Base-by-base conservation (phyloP, 176 grass and related monocot species). In the Triticum dicoccoides region DNA sequence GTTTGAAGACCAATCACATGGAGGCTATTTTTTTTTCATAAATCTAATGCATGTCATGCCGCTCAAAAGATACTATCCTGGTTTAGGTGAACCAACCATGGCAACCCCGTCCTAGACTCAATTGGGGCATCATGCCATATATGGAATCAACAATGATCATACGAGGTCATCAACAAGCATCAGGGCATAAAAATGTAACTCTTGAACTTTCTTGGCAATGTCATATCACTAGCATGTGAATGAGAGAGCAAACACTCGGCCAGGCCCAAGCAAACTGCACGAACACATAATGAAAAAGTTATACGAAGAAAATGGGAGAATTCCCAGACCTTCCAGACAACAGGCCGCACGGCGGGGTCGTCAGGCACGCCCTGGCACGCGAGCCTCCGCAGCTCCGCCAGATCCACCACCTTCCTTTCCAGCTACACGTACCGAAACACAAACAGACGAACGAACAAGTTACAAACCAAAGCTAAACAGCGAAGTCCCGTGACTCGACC, bases 311-410 rank as follows among this genome's bases (percentile, higher is more conserved):
- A 37, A 67, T 9, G 65, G 76, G 39, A 84, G 51, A 34, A 83
- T 83, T 75, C 73, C 68, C 86, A 77, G 88, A 99, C 97, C 94
- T 99, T 99, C 97, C 97, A 99, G 63, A 94, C 86, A 67, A 90
- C 29, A 17, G 92, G 87, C n/a, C 97, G 92, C 47, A 96, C 52
- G 17, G 86, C 65, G 0, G 88, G 62, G 8, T 51, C 69, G 61
- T 96, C 84, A 1, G 97, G 94, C 41, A 98, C 84, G 30, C 97
- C 97, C 89, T 92, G 97, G 88, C 94, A 99, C 41, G 92, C 88
- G 61, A 96, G 68, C 80, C 90, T 86, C 85, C 92, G 87, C 83
- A 99, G 66, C 77, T 99, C 97, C 56, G 88, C 97, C 35, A 99
- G 87, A 92, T 94, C 95, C 77, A 99, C 69, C 73, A 96, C 90